These are phyloP conservation scores for Pelagomonas calceolata DNA, from an alignment of 108 stramenopile species.

Conservation along the genomic window DNA sequence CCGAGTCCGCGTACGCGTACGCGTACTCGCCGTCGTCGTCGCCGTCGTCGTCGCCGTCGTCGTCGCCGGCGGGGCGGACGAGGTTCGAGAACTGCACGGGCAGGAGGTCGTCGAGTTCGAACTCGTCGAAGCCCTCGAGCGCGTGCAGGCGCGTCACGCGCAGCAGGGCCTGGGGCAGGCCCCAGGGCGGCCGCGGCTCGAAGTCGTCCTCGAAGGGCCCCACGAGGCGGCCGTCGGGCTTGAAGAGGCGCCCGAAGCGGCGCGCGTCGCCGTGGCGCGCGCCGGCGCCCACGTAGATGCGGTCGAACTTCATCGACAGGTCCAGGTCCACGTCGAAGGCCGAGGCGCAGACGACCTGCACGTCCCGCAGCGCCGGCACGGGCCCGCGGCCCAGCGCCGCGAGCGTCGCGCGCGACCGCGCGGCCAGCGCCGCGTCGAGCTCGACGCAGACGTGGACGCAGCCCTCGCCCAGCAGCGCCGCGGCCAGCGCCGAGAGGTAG, in stretches of 20 bases:
- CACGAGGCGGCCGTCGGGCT: constrained; percentile 23
- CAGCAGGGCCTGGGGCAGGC: too few relatives aligned
- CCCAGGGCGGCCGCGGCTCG: too few relatives aligned
- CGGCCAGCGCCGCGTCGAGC: constrained; percentile 6
- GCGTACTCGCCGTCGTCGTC: too few relatives aligned
- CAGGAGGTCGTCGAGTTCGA: too few relatives aligned
- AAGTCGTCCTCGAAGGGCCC: constrained; percentile 23
- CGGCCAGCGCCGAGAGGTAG: constrained; percentile 25
- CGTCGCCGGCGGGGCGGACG: too few relatives aligned
- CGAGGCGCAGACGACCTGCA: neutral
- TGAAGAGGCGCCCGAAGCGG: constrained; percentile 9
- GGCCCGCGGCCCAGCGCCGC: constrained; percentile 4
- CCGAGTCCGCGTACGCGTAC: too few relatives aligned
- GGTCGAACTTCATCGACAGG: neutral
- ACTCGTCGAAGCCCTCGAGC: too few relatives aligned
- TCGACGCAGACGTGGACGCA: constrained; percentile 26
- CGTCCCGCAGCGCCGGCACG: too few relatives aligned
- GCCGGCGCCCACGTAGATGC: constrained; percentile 4
- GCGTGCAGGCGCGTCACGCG: too few relatives aligned
- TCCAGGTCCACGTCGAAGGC: neutral
- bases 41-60: too few relatives aligned
- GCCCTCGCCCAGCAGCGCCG: constrained; percentile 12
- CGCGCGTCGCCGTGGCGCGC: too few relatives aligned
- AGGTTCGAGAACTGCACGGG: too few relatives aligned
- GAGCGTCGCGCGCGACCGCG: constrained; percentile 4